These are phyloP conservation scores for Hymenoscyphus occultus DNA, from an alignment of 2,329 filamentous ascomycete species.

Conservation along the genomic window DNA sequence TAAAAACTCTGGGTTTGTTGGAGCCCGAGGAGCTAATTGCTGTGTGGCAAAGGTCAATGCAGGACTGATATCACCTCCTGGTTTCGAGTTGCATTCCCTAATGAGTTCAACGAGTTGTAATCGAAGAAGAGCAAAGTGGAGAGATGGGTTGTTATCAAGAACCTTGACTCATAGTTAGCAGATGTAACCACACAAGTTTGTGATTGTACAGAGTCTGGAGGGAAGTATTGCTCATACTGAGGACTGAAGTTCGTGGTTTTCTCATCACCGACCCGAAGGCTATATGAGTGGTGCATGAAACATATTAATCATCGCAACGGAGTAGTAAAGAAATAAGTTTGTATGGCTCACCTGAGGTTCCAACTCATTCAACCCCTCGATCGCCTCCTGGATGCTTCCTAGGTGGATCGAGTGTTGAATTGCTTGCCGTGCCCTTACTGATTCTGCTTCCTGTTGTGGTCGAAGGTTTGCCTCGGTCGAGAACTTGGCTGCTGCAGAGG, in stretches of 20 bases:
- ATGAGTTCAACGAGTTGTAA: conserved; percentile 95
- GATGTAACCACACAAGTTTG: neutral
- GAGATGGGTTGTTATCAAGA: conserved; percentile 73
- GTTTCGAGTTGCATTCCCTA: conserved; percentile 63
- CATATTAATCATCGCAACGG: conserved; percentile 82
- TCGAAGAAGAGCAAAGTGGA: conserved; percentile 87
- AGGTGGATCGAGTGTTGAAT: conserved; percentile 83
- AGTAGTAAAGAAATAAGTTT: conserved; percentile 16
- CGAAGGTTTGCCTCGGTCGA: conserved; percentile 88
- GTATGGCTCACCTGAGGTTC: conserved; percentile 77
- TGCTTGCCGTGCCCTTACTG: conserved; percentile 73
- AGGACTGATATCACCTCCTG: conserved; percentile 66
- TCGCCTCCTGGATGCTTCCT: conserved; percentile 81
- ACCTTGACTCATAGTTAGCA: conserved; percentile 56
- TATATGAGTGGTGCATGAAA: conserved; percentile 99
- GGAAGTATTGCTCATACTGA: conserved; percentile 68
- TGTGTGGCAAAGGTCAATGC: conserved; percentile 85
- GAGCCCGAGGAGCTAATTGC: conserved; percentile 82
- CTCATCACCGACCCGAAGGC: conserved; percentile 86
- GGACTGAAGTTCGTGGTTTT: conserved; percentile 74
- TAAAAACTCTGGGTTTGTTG: conserved; percentile 76
- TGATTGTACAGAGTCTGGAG: conserved; percentile 19
- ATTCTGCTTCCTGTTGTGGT: conserved; percentile 66
- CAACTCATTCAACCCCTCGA: conserved; percentile 82
- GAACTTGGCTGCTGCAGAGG: conserved; percentile 87